A percentile compares a stretch with the other conserved stretches of the same genome.
phyloP scores from a whole-genome alignment of 192 early-diverging fungal genomes.

The Jimgerdemannia flammicorona region DNA sequence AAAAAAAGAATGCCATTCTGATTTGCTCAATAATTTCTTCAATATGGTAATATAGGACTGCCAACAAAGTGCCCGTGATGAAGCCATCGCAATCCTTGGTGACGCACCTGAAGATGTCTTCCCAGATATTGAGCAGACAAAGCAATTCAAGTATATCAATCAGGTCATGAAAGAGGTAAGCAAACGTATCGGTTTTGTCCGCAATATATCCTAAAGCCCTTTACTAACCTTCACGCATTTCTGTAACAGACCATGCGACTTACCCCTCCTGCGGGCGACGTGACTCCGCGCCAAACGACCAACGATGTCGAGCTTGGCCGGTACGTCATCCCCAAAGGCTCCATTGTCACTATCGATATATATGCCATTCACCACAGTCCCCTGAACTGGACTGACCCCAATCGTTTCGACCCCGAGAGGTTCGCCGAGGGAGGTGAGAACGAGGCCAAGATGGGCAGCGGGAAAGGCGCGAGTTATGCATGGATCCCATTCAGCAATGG shows the following conservation, averaged over 20 bases:
- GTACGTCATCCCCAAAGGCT: conserved; percentile 12
- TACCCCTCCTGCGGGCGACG: neutral
- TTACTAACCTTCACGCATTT: neutral
- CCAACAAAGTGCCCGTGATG: conserved; percentile 21
- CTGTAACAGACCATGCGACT: conserved; percentile 10
- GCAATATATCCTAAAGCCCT: neutral
- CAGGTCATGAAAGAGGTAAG: conserved; percentile 22
- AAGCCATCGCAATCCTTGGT: conserved; percentile 19
- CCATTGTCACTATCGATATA: conserved; percentile 9
- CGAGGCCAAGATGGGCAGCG: neutral
- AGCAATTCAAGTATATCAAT: neutral
- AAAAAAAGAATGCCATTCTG: too few species aligned
- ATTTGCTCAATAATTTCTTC: too few species aligned
- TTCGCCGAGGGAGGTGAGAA: neutral
- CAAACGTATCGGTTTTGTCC: neutral
- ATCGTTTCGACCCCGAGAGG: conserved; percentile 18
- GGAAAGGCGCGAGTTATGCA: neutral
- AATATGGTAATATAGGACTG: neutral
- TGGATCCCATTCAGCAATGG: too few species aligned
- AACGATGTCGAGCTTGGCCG: conserved; percentile 6
- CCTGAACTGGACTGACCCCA: conserved; percentile 8
- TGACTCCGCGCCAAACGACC: neutral
- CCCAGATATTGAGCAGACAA: neutral
- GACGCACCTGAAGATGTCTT: conserved; percentile 14
- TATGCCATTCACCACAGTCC: conserved; percentile 11